Evolutionary conservation across 768 basidiomycete species (phyloP), one percentile per base, ranked within the genome.

Genomic region (Russula ochroleuca): DNA sequence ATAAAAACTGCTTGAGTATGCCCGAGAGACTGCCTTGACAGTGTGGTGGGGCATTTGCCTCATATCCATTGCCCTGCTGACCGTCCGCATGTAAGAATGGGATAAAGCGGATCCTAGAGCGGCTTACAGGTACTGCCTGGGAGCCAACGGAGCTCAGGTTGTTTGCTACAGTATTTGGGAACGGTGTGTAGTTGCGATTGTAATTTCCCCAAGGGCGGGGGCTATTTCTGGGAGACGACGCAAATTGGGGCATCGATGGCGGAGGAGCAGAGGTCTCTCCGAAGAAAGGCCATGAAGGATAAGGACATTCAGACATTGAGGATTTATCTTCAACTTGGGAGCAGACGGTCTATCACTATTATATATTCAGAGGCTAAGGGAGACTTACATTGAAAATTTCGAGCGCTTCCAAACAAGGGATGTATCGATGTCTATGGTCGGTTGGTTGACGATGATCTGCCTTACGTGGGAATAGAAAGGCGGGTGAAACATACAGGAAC

Each of bases 231-330:
- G 37, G 37, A 28, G 58, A 40, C 15, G 17, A 13, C 1, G 48
- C 4, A n/a, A 6, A 49, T 25, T n/a, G 57, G 41, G 21, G 14
- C 1, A 25, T 49, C 2, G 14, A 4, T 1, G 14, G 15, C 9
- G 23, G 38, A 15, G 28, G 59, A 15, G 28, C 49, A 15, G 58
- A 21, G 19, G 38, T 5, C n/a, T 41, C 49, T 41, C 58, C 58
- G n/a, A 21, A 31, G 31, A 6, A 1, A 11, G 6, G 17, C 50
- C 40, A 43, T 25, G 11, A 9, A 19, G 48, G 8, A 5, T 56
- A 13, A 14, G 52, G 15, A 21, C 38, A 58, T 17, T 49, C 50
- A 8, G 59, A 60, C 59, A 60, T 60, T 21, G 48, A n/a, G 28
- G 19, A 11, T 9, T 4, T 31, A 15, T 43, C 17, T 8, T 25